Evolutionary conservation across 2,329 filamentous ascomycete species (phyloP), one percentile per base, ranked within the genome.

Genomic region (Beauveria scarabaeidicola): DNA sequence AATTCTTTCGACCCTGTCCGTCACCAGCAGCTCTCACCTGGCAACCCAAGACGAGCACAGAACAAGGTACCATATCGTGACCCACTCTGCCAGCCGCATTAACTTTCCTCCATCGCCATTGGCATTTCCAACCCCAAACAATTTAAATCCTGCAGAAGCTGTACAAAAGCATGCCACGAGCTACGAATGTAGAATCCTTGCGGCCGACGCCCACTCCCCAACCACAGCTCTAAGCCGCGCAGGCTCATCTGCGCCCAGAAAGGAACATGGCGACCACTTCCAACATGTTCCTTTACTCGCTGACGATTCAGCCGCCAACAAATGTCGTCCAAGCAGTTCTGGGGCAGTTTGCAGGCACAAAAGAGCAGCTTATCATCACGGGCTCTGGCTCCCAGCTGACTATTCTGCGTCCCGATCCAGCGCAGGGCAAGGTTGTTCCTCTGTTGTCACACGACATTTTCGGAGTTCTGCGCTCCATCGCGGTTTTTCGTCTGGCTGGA

Each of bases 211-310:
- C 44, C 58, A 60, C 50, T 55, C 27, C 17, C 52, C 43, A 48
- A 55, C 44, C 52, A 54, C 29, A 55, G 51, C 43, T 50, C 23
- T 36, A 29, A 53, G 58, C 58, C 58, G 43, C 58, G 58, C 58
- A 60, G 58, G 58, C 58, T 60, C 43, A 43, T 48, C 51, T 60
- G 58, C 58, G 77, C 74, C 70, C 69, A 74, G 69, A 70, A 70
- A 74, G 69, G 71, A 81, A 71, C 72, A 97, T 97, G 94, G 93
- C 94, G 79, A 96, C 92, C 73, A 97, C 93, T 63, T 97, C 92
- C 66, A 93, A 93, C 74, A 96, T 97, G 91, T 97, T 97, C 74
- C 87, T 99, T 78, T 99, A 99, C 79, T 94, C 91, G 69, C 82
- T 99, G 78, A 97, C 94, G 67, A 87, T 99, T 70, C 91, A 97